These are phyloP conservation scores for Colletotrichum australisinense DNA, from an alignment of 2,329 filamentous ascomycete genomes.

Conservation along the genomic window DNA sequence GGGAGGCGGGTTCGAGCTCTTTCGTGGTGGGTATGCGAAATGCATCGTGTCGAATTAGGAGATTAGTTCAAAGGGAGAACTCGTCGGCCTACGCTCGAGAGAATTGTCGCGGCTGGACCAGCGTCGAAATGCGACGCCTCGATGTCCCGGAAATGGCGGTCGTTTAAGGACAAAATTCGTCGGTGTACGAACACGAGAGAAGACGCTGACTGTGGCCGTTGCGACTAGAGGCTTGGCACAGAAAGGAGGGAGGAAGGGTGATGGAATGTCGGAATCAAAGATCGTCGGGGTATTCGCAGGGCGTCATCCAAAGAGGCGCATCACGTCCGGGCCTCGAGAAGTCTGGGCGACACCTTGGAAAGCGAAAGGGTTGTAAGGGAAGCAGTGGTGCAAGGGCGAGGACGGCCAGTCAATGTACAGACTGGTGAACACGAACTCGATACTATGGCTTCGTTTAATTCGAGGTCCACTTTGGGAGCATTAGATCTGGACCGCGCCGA, in stretches of 20 bases:
- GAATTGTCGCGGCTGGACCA: neutral
- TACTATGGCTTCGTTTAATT: slow-evolving; percentile 32
- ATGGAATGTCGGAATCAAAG: slow-evolving; percentile 18
- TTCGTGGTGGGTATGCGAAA: slow-evolving; percentile 89
- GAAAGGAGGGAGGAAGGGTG: slow-evolving; percentile 32
- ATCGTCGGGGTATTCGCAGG: slow-evolving; percentile 3
- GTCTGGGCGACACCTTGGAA: slow-evolving; percentile 6
- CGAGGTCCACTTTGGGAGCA: slow-evolving; percentile 28
- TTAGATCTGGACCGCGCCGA: slow-evolving; percentile 21
- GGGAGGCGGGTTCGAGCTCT: slow-evolving; percentile 80
- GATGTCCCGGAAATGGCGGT: neutral
- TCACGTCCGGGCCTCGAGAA: slow-evolving; percentile 12
- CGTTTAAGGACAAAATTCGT: slow-evolving; percentile 4
- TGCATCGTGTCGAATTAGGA: slow-evolving; percentile 71
- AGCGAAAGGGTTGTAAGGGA: neutral
- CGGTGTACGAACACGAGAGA: slow-evolving; percentile 20
- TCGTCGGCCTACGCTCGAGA: slow-evolving; percentile 1
- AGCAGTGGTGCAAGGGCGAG: slow-evolving; percentile 21
- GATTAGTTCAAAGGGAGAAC: neutral
- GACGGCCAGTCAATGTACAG: slow-evolving; percentile 6
- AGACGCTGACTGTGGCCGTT: slow-evolving; percentile 29
- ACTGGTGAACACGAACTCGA: slow-evolving; percentile 28
- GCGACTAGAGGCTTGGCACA: slow-evolving; percentile 30
- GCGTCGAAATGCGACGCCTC: slow-evolving; percentile 1
- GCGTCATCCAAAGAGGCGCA: slow-evolving; percentile 27